Base-by-base conservation (phyloP, 1,284 basidiomycete genomes). In the Taiwanofungus camphoratus region DNA sequence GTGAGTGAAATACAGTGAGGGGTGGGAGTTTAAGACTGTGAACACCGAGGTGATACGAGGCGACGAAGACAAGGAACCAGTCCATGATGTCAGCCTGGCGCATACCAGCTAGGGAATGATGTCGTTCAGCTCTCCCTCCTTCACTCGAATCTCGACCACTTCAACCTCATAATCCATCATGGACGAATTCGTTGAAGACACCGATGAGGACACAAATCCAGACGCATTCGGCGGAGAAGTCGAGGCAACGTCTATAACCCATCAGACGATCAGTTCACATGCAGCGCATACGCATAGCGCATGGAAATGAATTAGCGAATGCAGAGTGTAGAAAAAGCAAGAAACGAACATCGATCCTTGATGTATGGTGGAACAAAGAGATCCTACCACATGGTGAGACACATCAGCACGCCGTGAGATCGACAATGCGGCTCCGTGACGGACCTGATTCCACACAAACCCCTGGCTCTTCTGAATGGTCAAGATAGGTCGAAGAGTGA, bases 371-470 rank as follows among this genome's bases (percentile, higher is more conserved):
- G 87, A 13, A 89, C 79, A 54, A 89, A 89, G 15, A 89, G 69
- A 53, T 89, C 86, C 85, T 88, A 36, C 16, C 16, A 36, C 13
- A 26, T 26, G 44, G 41, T 36, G 51, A 29, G 44, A 12, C 41
- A 41, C 20, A 39, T 45, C 27, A 31, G 24, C 29, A 20, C 46
- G 16, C 37, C 29, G 30, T 20, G 33, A 40, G 30, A 16, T 42
- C 22, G 31, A 36, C 32, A 38, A 20, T 5, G 44, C 40, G 30
- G 20, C 34, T 38, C 18, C 12, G 40, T 36, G 18, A 64, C 74
- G 36, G 47, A 85, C 85, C 73, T 89, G 86, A 56, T 89, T 89
- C 86, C 86, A 89, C 3, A 89, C 86, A 52, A 89, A 89, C n/a
- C 86, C 86, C 63, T 89, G 84, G 53, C 85, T 87, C 59, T 74